Conservation (phyloP, 2,329 filamentous ascomycete species). For the Aspergillus melleus region DNA sequence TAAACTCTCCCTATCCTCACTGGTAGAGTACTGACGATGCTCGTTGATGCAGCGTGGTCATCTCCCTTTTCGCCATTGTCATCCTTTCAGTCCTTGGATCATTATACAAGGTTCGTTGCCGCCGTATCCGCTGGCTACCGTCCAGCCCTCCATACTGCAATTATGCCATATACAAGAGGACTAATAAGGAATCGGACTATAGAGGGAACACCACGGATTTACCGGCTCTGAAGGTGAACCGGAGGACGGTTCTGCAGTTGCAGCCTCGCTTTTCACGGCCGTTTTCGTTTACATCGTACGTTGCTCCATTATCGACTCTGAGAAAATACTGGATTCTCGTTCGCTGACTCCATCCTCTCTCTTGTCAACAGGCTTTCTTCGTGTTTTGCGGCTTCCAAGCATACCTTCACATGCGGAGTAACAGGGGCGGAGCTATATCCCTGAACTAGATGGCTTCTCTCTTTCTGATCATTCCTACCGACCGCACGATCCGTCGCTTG, state of each 20-base stretch:
- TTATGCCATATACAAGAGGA: background rate
- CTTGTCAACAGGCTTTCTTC: constrained; percentile 68
- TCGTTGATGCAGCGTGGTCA: constrained; percentile 61
- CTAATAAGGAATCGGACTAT: constrained; percentile 6
- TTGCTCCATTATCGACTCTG: constrained; percentile 21
- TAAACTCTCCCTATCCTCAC: background rate
- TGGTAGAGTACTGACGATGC: constrained; percentile 3
- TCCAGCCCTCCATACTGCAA: constrained; percentile 1
- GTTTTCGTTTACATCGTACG: constrained; percentile 87
- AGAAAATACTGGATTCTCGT: background rate
- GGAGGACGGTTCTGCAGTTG: constrained; percentile 73
- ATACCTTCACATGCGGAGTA: constrained; percentile 79
- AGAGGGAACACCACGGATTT: constrained; percentile 75
- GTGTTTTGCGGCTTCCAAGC: constrained; percentile 91
- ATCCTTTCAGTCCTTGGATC: constrained; percentile 66
- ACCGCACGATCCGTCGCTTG: constrained; percentile 7
- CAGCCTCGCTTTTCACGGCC: constrained; percentile 80
- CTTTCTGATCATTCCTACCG: constrained; percentile 13
- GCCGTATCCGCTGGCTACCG: constrained; percentile 1
- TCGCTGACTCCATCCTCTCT: constrained; percentile 15
- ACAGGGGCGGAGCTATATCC: constrained; percentile 78
- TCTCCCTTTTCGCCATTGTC: constrained; percentile 64
- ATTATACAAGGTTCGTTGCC: constrained; percentile 66
- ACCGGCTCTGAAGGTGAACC: constrained; percentile 72
- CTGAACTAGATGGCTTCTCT: constrained; percentile 51